A percentile compares a stretch with the other conserved stretches of the same genome.
phyloP scores from a whole-genome alignment of 2,329 filamentous ascomycete species.

The Ramularia endophylla region DNA sequence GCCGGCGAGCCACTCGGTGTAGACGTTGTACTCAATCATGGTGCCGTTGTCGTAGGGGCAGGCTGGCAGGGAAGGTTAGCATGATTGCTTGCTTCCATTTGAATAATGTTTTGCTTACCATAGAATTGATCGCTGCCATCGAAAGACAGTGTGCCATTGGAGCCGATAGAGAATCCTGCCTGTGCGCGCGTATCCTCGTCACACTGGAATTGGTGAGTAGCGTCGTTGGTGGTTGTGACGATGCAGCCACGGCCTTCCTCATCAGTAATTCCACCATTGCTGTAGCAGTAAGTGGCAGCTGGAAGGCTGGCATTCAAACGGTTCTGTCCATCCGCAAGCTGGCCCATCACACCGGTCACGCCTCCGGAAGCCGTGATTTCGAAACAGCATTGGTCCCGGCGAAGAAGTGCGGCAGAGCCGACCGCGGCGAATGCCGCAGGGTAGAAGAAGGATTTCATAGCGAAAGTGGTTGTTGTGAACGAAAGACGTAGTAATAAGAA shows the following conservation, averaged over 20 bases:
- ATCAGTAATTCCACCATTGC: slow-evolving; percentile 52
- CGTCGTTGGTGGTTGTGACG: slow-evolving; percentile 54
- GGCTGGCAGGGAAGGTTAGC: too few species aligned
- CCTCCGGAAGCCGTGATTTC: slow-evolving; percentile 39
- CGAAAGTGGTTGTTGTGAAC: too few species aligned
- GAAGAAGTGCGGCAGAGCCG: too few species aligned
- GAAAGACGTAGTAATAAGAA: too few species aligned
- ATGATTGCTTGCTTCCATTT: too few species aligned
- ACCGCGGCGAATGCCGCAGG: too few species aligned
- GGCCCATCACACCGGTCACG: slow-evolving; percentile 49
- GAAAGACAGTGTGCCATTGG: slow-evolving; percentile 48
- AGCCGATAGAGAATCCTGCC: slow-evolving; percentile 52
- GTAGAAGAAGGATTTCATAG: too few species aligned
- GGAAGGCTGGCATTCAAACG: slow-evolving; percentile 44
- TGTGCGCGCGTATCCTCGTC: slow-evolving; percentile 48
- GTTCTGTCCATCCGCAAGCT: slow-evolving; percentile 58
- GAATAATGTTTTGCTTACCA: too few species aligned
- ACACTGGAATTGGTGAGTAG: slow-evolving; percentile 57
- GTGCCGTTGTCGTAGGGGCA: slow-evolving; percentile 51
- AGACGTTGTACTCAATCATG: slow-evolving; percentile 56
- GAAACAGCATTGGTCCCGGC: too few species aligned
- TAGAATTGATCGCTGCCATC: slow-evolving; percentile 50
- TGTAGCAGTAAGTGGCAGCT: slow-evolving; percentile 47
- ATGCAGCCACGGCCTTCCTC: slow-evolving; percentile 56
- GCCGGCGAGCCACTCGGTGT: slow-evolving; percentile 37